A percentile compares a stretch with the other conserved stretches of the same genome.
These are phyloP conservation scores for Nemania sp. DNA, from an alignment of 2,329 filamentous ascomycete species.

Conservation along the genomic window DNA sequence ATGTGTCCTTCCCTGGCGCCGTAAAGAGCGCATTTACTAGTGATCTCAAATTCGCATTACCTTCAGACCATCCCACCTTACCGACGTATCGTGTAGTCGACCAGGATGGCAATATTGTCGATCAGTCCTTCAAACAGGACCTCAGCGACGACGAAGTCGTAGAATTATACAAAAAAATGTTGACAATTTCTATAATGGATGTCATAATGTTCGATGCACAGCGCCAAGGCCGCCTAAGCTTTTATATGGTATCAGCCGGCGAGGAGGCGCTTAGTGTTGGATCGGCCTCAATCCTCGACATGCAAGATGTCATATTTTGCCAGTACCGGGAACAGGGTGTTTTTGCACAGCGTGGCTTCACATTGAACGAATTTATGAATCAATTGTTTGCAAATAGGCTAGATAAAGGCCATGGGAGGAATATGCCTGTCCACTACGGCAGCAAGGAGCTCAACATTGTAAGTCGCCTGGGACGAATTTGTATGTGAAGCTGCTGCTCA, in stretches of 20 bases:
- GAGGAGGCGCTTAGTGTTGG: slow-evolving; percentile 96
- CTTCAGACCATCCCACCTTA: slow-evolving; percentile 78
- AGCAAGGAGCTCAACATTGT: slow-evolving; percentile 86
- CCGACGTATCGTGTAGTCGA: slow-evolving; percentile 93
- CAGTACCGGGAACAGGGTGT: slow-evolving; percentile 96
- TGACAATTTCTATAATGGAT: slow-evolving; percentile 86
- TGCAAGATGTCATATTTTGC: slow-evolving; percentile 89
- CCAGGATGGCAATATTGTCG: slow-evolving; percentile 86
- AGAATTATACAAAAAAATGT: slow-evolving; percentile 74
- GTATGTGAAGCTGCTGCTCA: background rate
- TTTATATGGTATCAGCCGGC: slow-evolving; percentile 97
- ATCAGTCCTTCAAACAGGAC: slow-evolving; percentile 76
- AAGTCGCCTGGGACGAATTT: slow-evolving; percentile 49
- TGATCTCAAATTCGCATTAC: slow-evolving; percentile 79
- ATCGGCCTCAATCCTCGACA: slow-evolving; percentile 83
- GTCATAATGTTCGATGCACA: slow-evolving; percentile 98
- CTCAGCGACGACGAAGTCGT: slow-evolving; percentile 72
- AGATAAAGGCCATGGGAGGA: slow-evolving; percentile 84
- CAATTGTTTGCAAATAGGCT: slow-evolving; percentile 90
- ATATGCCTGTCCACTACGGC: slow-evolving; percentile 98
- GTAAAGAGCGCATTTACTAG: slow-evolving; percentile 93
- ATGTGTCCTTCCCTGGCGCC: slow-evolving; percentile 88
- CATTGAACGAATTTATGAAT: slow-evolving; percentile 90
- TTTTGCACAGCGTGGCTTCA: slow-evolving; percentile 89
- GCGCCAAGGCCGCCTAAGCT: slow-evolving; percentile 90